phyloP scores from a whole-genome alignment of 768 basidiomycete genomes.

The Lentinus tigrinus region DNA sequence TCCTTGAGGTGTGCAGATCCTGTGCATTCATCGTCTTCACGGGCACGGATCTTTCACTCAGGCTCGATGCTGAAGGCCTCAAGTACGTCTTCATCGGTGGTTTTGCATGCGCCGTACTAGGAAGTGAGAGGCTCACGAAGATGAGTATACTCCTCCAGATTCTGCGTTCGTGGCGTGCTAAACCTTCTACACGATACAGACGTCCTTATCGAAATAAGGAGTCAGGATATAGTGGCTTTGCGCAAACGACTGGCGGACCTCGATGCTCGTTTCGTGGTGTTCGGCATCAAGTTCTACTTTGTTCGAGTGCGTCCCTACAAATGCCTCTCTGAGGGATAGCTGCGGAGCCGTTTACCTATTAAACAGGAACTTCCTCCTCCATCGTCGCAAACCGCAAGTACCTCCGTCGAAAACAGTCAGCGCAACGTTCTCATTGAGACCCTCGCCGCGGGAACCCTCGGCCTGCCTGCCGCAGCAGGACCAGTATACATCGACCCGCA shows the following conservation, averaged over 20 bases:
- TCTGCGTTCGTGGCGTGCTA: neutral
- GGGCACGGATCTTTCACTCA: neutral
- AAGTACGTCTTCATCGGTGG: neutral
- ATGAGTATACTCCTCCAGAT: neutral
- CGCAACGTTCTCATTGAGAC: conserved; percentile 2
- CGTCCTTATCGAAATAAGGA: neutral
- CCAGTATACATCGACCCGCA: neutral
- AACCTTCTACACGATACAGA: neutral
- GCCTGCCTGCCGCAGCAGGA: neutral
- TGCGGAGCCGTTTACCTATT: neutral
- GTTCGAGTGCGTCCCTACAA: neutral
- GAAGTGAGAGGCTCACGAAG: neutral
- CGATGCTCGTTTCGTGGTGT: neutral
- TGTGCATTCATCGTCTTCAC: neutral
- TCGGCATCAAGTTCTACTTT: neutral
- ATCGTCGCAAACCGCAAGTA: neutral
- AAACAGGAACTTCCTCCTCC: neutral
- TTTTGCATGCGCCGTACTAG: neutral
- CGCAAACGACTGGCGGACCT: neutral
- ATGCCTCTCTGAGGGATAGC: neutral
- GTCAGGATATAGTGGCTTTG: neutral
- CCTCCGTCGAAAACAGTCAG: neutral
- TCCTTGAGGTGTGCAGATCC: neutral
- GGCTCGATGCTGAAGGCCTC: neutral
- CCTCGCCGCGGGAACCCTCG: neutral